Conservation (phyloP, 139 green algal genomes). For the Closterium sp. region DNA sequence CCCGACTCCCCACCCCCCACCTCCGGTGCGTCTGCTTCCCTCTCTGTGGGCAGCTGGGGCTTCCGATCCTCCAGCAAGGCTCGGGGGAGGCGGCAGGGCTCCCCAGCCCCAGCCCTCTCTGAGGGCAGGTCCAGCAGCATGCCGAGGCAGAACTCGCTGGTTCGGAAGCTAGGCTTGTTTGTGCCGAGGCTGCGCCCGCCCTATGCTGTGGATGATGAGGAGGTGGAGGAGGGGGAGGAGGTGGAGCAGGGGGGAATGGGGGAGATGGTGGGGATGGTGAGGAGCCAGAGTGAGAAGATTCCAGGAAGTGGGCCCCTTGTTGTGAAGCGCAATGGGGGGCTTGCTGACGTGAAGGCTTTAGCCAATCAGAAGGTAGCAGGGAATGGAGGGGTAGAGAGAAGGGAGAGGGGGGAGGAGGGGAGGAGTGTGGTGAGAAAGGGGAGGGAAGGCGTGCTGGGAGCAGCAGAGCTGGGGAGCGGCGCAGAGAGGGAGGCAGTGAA, state of each 20-base stretch:
- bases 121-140: background rate
- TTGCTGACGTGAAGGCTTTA: background rate
- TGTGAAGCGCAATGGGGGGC: background rate
- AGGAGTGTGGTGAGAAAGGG: background rate
- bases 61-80: background rate
- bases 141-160: background rate
- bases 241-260: background rate
- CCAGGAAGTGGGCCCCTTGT: background rate
- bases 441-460: background rate
- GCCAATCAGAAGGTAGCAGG: background rate
- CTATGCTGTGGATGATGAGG: background rate
- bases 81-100: background rate
- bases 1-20: background rate
- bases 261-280: background rate
- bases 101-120: background rate
- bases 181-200: background rate
- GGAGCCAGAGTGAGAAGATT: background rate
- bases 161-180: background rate
- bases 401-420: background rate
- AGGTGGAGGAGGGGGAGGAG: background rate
- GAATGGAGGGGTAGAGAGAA: background rate
- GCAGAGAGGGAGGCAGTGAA: too few relatives aligned
- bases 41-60: background rate
- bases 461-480: background rate
- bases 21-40: background rate